Base-by-base conservation (phyloP, 441 rosid genomes). In the Jatropha multifida region DNA sequence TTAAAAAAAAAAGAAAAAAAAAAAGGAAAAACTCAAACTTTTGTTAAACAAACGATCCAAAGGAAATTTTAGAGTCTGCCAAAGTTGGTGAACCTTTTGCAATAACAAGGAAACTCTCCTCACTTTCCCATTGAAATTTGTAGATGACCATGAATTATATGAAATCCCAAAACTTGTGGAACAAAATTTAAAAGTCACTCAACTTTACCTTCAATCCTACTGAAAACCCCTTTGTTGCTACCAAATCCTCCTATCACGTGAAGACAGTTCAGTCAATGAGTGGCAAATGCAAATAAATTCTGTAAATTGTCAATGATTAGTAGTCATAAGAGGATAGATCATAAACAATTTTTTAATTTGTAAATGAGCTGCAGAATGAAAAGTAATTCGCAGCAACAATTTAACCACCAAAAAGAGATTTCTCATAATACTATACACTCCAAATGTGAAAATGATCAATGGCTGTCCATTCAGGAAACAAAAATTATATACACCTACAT, bases 141-240 rank as follows among this genome's bases (percentile, higher is more conserved):
- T 44, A 63, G 42, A 27, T 17, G 1, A 40, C 27, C 51, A 26
- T 3, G 17, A 11, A 68, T 48, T 26, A 48, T 44, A 67, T 14
- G 2, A 68, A 51, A 49, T 71, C 20, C 42, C 14, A 27, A 46
- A 42, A 59, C 41, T 41, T 59, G 4, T 20, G 70, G 2, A 13
- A 10, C 13, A 37, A 58, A 72, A 51, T 32, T 7, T 9, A 9
- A 64, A 48, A 65, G 20, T 41, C 51, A 62, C 18, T 12, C 20
- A 56, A 23, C 26, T 55, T 71, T 81, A 87, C 88, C 90, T 87
- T 81, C 86, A 65, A 86, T 76, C 76, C 71, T 77, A 41, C 71
- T 72, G 68, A 80, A 37, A 69, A 69, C 73, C 46, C 65, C 60
- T 60, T 63, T 76, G 41, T 63, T 46, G 65, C 83, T 74, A 20